Percentiles rank a stretch among this genome's conserved stretches.
Conservation (phyloP, 805 yeast species). For the Candida mattraensis region DNA sequence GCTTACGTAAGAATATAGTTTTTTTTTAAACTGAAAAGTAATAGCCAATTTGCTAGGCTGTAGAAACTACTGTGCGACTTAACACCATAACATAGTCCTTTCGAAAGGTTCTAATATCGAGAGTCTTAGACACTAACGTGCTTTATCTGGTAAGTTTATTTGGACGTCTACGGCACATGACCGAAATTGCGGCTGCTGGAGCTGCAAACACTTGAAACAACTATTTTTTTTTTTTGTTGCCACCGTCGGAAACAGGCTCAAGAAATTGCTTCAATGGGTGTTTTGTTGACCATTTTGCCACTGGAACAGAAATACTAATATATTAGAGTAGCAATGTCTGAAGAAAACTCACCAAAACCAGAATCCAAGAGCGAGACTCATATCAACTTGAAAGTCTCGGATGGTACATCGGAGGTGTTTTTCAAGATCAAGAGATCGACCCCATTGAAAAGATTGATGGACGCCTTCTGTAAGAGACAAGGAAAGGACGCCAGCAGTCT, state of each 20-base stretch:
- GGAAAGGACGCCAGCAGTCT: slow-evolving; percentile 82
- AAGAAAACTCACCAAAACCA: slow-evolving; percentile 32
- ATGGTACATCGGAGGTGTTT: slow-evolving; percentile 89
- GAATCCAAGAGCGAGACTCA: slow-evolving; percentile 56
- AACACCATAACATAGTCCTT: no score
- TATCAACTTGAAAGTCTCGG: slow-evolving; percentile 91
- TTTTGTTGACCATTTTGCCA: neutral
- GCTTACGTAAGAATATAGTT: slow-evolving; percentile 8
- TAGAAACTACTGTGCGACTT: no score
- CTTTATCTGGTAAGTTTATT: no score
- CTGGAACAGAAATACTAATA: slow-evolving; percentile 2
- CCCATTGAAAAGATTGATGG: slow-evolving; percentile 91
- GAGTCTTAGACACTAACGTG: no score
- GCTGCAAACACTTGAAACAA: slow-evolving; percentile 1
- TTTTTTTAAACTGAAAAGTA: no score
- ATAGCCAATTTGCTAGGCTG: no score
- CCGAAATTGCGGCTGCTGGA: no score
- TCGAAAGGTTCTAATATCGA: no score
- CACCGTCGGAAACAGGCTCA: no score
- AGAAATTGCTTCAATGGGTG: neutral
- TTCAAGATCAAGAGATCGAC: slow-evolving; percentile 94
- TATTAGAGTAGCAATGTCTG: slow-evolving; percentile 30
- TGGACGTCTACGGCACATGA: no score
- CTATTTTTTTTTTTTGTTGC: no score
- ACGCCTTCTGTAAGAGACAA: slow-evolving; percentile 96